These are phyloP conservation scores for Rhipidocladum racemiflorum DNA, from an alignment of 176 grass and related monocot genomes.

Conservation along the genomic window DNA sequence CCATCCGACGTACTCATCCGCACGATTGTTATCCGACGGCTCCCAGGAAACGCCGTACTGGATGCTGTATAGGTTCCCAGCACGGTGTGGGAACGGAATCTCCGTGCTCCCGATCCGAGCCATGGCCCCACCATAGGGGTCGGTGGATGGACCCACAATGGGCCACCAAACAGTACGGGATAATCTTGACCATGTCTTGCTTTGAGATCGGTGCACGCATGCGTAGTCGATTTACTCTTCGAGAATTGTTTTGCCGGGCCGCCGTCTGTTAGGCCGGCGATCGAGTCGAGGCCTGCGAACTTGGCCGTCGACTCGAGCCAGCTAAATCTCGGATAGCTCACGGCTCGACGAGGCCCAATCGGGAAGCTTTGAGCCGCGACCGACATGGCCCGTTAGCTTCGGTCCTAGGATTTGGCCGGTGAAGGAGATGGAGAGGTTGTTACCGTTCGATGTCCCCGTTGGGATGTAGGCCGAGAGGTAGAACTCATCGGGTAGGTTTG, in stretches of 20 bases:
- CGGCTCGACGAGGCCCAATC: slow-evolving; percentile 33
- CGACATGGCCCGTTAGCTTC: slow-evolving; percentile 5
- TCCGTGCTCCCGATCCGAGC: background rate
- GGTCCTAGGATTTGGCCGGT: slow-evolving; percentile 32
- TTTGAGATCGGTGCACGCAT: slow-evolving; percentile 20
- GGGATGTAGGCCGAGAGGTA: background rate
- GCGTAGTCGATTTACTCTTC: slow-evolving; percentile 76
- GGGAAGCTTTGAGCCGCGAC: slow-evolving; percentile 29
- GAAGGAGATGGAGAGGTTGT: slow-evolving; percentile 42
- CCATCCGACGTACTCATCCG: slow-evolving; percentile 55
- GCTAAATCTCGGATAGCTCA: slow-evolving; percentile 40
- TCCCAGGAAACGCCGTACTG: too few species aligned
- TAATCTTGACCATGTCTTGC: background rate
- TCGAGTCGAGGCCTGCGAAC: slow-evolving; percentile 13
- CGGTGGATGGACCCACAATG: slow-evolving; percentile 31
- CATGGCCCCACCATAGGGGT: slow-evolving; percentile 75
- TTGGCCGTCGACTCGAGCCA: slow-evolving; percentile 54
- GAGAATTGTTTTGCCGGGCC: background rate
- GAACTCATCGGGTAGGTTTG: slow-evolving; percentile 26
- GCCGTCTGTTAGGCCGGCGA: slow-evolving; percentile 25
- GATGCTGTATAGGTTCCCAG: slow-evolving; percentile 45
- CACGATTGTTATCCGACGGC: too few species aligned
- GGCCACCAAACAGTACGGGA: slow-evolving; percentile 27
- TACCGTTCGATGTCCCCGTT: slow-evolving; percentile 1
- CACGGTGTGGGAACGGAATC: slow-evolving; percentile 58